Evolutionary conservation across 306 rosid genomes (phyloP).

Genomic region (Morella rubra): DNA sequence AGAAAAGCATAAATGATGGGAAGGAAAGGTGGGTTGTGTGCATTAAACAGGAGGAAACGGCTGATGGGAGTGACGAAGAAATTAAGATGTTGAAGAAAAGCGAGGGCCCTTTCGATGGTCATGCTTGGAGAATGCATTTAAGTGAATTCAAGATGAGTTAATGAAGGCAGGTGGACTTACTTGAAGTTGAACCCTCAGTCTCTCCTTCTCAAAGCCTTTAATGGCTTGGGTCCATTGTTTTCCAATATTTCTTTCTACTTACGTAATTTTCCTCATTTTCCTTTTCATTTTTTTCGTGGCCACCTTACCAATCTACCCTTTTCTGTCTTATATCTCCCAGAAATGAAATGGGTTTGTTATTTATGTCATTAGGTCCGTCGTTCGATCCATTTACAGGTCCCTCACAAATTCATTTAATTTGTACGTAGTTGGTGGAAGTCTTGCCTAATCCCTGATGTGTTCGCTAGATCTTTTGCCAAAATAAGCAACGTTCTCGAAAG

Average conservation of each 20-base stretch:
- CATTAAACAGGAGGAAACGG: conserved; percentile 59
- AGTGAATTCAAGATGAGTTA: conserved; percentile 79
- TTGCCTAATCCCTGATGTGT: conserved; percentile 9
- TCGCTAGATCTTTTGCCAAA: conserved; percentile 22
- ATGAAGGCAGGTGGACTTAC: conserved; percentile 80
- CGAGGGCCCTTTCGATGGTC: conserved; percentile 50
- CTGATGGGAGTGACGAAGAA: conserved; percentile 43
- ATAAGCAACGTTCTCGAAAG: conserved; percentile 14
- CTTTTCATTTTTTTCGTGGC: background rate
- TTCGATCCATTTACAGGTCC: conserved; percentile 2
- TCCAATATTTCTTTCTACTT: background rate
- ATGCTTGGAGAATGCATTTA: conserved; percentile 74
- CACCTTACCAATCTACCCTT: too few relatives aligned
- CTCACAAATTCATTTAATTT: conserved; percentile 35
- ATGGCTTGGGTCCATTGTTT: conserved; percentile 38
- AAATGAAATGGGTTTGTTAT: too few relatives aligned
- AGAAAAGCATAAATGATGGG: conserved; percentile 67
- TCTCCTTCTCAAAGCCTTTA: conserved; percentile 43
- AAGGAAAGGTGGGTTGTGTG: conserved; percentile 70
- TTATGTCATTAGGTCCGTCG: too few relatives aligned
- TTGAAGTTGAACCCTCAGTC: conserved; percentile 45
- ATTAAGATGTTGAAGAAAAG: conserved; percentile 39
- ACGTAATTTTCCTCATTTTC: background rate
- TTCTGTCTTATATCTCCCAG: too few relatives aligned
- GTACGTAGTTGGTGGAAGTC: conserved; percentile 30